Conservation (phyloP, 202 grass and related monocot genomes). For the Bolboschoenoplectus hybrid region DNA sequence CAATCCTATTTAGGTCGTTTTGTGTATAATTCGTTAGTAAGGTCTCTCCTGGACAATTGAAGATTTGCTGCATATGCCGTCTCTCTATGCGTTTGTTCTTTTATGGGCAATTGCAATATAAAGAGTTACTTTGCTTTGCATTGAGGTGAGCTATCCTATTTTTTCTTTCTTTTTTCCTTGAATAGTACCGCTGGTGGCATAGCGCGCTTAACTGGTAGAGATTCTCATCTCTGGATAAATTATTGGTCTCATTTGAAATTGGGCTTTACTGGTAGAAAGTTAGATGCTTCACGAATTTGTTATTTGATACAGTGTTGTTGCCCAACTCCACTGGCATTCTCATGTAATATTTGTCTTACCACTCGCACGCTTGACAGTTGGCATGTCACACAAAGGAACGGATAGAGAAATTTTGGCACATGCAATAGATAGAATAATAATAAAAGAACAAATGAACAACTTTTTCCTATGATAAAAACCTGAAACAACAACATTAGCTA, state of each 20-base stretch:
- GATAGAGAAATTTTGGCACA: neutral
- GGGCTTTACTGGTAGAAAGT: neutral
- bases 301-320: neutral
- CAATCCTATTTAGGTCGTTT: neutral
- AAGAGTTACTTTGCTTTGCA: neutral
- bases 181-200: neutral
- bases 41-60: neutral
- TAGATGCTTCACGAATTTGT: neutral
- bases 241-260: neutral
- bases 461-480: slow-evolving; percentile 40
- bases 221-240: neutral
- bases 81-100: slow-evolving; percentile 20
- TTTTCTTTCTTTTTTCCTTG: neutral
- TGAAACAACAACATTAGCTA: slow-evolving; percentile 30
- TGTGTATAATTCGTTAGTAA: slow-evolving; percentile 22
- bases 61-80: neutral
- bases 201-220: neutral
- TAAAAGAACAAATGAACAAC: slow-evolving; percentile 43
- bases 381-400: neutral
- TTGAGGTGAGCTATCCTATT: neutral
- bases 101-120: slow-evolving; percentile 19
- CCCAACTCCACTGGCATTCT: neutral
- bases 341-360: neutral
- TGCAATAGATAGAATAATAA: slow-evolving; percentile 18
- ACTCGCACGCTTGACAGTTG: neutral